phyloP scores from a whole-genome alignment of 441 rosid species.

The Euphorbia celastroides region DNA sequence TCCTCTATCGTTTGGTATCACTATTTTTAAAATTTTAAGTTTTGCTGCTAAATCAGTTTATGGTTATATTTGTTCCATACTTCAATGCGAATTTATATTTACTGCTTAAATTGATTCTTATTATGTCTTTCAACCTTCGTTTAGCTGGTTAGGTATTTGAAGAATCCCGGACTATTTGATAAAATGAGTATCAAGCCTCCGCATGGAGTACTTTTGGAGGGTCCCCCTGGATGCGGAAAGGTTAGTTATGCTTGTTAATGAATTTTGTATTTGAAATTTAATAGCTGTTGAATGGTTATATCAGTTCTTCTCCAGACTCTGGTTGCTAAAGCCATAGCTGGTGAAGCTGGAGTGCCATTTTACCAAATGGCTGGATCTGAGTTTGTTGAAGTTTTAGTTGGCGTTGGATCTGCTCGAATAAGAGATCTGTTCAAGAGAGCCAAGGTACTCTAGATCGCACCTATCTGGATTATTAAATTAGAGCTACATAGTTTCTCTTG shows the following conservation, averaged over 20 bases:
- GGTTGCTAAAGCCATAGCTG: slow-evolving; percentile 96
- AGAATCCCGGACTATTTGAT: slow-evolving; percentile 92
- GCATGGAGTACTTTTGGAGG: slow-evolving; percentile 95
- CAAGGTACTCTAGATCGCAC: no score
- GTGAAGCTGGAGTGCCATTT: slow-evolving; percentile 97
- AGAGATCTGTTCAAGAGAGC: slow-evolving; percentile 97
- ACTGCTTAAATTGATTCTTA: slow-evolving; percentile 13
- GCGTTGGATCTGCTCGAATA: slow-evolving; percentile 96
- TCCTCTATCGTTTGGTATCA: background rate
- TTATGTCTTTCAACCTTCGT: slow-evolving; percentile 9
- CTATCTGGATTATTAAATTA: no score
- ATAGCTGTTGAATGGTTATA: slow-evolving; percentile 5
- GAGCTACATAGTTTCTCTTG: no score
- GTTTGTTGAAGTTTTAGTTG: slow-evolving; percentile 93
- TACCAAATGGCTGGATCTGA: slow-evolving; percentile 99
- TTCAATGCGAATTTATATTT: background rate
- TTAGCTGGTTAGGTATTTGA: slow-evolving; percentile 90
- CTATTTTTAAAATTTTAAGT: background rate
- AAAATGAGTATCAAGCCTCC: slow-evolving; percentile 96
- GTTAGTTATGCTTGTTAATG: slow-evolving; percentile 32
- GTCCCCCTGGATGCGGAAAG: slow-evolving; percentile 98
- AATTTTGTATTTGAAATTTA: slow-evolving; percentile 11
- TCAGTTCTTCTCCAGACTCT: slow-evolving; percentile 55
- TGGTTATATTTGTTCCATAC: background rate
- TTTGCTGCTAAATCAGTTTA: background rate